These are phyloP conservation scores for Capronia epimyces DNA, from an alignment of 2,329 filamentous ascomycete species.

Conservation along the genomic window DNA sequence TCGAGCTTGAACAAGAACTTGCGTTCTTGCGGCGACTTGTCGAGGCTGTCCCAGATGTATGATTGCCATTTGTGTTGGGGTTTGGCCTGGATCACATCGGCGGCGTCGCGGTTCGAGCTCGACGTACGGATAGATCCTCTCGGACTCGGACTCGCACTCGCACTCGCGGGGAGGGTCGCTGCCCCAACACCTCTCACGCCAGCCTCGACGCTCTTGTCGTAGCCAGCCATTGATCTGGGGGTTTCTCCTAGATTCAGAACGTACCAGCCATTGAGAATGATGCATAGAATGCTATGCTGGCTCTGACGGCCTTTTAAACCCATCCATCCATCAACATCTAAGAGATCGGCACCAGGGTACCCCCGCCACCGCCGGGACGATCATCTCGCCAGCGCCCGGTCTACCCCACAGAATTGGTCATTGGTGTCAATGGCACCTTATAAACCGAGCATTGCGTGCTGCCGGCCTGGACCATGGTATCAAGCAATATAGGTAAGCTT, in stretches of 20 bases:
- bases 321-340: too few relatives aligned
- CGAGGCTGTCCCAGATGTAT: constrained; percentile 51
- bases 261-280: too few relatives aligned
- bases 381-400: too few relatives aligned
- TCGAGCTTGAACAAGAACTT: constrained; percentile 53
- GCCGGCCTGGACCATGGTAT: neutral
- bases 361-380: too few relatives aligned
- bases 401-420: too few relatives aligned
- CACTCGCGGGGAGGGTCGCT: neutral
- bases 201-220: constrained; percentile 9
- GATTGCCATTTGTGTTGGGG: constrained; percentile 43
- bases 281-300: too few relatives aligned
- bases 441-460: constrained; percentile 16
- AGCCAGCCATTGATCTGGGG: constrained; percentile 2
- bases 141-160: neutral
- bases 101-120: constrained; percentile 3
- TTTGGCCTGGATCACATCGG: constrained; percentile 26
- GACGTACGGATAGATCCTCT: too few relatives aligned
- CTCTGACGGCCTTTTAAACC: too few relatives aligned
- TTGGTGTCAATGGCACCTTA: constrained; percentile 8
- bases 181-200: constrained; percentile 8
- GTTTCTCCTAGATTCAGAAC: neutral
- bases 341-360: too few relatives aligned
- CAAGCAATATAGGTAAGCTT: neutral
- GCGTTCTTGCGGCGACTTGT: constrained; percentile 47